phyloP scores from a whole-genome alignment of 495 filamentous ascomycete genomes.

The Clavariopsis aquatica region DNA sequence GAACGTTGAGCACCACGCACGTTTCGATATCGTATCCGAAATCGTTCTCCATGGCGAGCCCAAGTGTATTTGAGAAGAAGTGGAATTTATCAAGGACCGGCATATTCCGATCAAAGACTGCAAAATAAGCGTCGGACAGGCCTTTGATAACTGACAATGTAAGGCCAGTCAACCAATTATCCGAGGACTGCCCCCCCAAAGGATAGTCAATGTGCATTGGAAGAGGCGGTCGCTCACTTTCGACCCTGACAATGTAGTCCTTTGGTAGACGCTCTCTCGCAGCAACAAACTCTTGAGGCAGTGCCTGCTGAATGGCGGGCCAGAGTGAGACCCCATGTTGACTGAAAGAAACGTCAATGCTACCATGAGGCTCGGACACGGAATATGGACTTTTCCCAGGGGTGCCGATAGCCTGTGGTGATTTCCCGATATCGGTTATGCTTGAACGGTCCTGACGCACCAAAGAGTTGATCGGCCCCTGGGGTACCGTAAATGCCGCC shows the following conservation, averaged over 20 bases:
- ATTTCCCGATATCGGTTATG: background rate
- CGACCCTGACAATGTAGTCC: conserved; percentile 34
- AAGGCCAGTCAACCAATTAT: conserved; percentile 23
- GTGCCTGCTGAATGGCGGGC: conserved; percentile 29
- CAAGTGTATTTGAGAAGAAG: conserved; percentile 34
- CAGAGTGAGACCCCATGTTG: conserved; percentile 34
- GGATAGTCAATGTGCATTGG: conserved; percentile 14
- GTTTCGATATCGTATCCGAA: conserved; percentile 38
- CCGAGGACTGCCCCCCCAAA: background rate
- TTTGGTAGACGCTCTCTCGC: conserved; percentile 11
- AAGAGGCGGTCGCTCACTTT: conserved; percentile 22
- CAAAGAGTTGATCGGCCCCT: background rate
- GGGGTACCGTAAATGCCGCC: background rate
- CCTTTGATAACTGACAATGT: conserved; percentile 35
- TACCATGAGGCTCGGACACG: background rate
- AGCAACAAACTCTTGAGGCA: conserved; percentile 17
- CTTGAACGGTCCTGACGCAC: background rate
- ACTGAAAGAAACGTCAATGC: conserved; percentile 31
- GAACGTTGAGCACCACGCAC: conserved; percentile 32
- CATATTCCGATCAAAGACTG: conserved; percentile 34
- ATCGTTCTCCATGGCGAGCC: conserved; percentile 28
- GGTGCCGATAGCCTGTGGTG: conserved; percentile 10
- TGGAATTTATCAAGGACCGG: conserved; percentile 32
- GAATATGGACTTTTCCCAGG: conserved; percentile 9
- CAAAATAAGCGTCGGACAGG: conserved; percentile 35